Conservation (phyloP, 2,329 filamentous ascomycete genomes). For the Cephalotrichum gorgonifer region DNA sequence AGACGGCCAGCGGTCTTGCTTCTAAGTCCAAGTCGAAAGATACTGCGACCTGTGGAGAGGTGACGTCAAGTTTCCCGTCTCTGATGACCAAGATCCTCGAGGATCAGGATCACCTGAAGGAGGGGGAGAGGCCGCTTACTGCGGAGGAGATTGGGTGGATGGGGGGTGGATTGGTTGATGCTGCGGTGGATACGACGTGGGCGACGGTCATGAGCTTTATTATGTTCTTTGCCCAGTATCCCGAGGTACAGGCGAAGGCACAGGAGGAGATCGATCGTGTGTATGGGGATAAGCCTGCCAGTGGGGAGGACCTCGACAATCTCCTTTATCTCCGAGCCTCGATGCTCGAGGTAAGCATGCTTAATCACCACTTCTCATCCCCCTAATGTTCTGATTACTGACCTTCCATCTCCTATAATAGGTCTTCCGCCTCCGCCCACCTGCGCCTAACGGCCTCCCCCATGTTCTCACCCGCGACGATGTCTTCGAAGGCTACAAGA, state of each 20-base stretch:
- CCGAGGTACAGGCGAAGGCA: conserved; percentile 12
- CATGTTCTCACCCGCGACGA: conserved; percentile 38
- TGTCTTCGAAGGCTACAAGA: conserved; percentile 33
- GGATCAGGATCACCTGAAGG: conserved; percentile 10
- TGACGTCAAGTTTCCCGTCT: no score
- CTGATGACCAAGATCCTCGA: conserved; percentile 11
- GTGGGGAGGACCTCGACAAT: conserved; percentile 13
- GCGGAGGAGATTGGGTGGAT: conserved; percentile 12
- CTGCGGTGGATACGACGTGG: conserved; percentile 15
- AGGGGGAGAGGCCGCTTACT: conserved; percentile 3
- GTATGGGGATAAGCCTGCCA: conserved; percentile 15
- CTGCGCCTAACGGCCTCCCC: conserved; percentile 30
- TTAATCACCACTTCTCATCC: neutral
- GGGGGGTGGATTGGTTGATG: conserved; percentile 12
- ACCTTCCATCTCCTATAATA: conserved; percentile 6
- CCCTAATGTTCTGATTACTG: neutral
- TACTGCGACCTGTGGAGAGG: no score
- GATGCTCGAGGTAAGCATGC: conserved; percentile 9
- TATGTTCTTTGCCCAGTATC: conserved; percentile 14
- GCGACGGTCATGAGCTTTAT: conserved; percentile 14
- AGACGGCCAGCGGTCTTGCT: neutral
- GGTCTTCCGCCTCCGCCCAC: conserved; percentile 25
- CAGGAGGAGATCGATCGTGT: conserved; percentile 17
- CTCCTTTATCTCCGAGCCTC: conserved; percentile 15
- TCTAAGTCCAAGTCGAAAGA: neutral